Conservation (phyloP, 1,139 yeast species). For the Keqinozyma sinolaborantium region DNA sequence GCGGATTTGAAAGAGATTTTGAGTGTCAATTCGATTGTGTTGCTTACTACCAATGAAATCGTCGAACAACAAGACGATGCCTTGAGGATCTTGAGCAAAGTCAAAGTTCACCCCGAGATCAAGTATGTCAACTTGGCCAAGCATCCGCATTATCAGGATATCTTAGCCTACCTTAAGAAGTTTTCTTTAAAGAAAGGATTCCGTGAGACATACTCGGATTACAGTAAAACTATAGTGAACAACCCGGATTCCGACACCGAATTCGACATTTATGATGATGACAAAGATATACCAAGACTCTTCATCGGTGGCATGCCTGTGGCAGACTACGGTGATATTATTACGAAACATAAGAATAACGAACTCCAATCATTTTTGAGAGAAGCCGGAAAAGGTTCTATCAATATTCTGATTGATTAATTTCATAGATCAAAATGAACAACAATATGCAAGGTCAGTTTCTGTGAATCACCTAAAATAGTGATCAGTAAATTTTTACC, state of each 20-base stretch:
- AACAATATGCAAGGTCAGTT: too few species aligned
- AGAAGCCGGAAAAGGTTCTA: conserved; percentile 23
- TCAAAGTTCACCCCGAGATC: conserved; percentile 31
- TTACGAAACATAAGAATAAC: conserved; percentile 17
- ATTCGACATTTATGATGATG: conserved; percentile 7
- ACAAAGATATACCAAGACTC: conserved; percentile 25
- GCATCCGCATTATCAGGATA: conserved; percentile 27
- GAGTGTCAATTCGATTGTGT: conserved; percentile 23
- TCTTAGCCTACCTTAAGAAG: conserved; percentile 22
- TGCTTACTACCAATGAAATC: conserved; percentile 17
- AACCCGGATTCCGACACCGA: conserved; percentile 5
- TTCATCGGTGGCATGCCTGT: conserved; percentile 31
- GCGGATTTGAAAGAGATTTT: conserved; percentile 27
- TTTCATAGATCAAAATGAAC: too few species aligned
- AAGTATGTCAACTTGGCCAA: conserved; percentile 24
- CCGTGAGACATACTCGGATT: neutral
- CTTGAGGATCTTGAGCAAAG: conserved; percentile 16
- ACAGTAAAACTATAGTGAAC: neutral
- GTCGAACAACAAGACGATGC: conserved; percentile 17
- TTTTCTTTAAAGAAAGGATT: conserved; percentile 4
- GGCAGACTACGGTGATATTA: conserved; percentile 23
- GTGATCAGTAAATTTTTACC: too few species aligned
- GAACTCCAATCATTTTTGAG: conserved; percentile 18
- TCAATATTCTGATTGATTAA: conserved; percentile 10
- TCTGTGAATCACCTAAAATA: too few species aligned